Base-by-base conservation (phyloP, 495 filamentous ascomycete genomes). In the Parmelia sp. region DNA sequence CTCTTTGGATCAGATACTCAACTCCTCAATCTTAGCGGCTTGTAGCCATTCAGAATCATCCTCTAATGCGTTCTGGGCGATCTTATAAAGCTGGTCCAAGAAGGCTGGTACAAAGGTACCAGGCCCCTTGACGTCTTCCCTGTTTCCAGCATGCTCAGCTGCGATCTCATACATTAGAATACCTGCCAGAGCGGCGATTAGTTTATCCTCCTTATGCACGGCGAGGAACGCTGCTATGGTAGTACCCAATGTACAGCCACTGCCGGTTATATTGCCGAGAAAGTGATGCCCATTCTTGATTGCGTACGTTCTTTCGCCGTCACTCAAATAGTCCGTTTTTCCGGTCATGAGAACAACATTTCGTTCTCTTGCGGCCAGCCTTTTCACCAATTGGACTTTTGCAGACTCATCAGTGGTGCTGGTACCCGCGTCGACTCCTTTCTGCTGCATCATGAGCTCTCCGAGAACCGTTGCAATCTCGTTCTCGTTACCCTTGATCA, bases 401-500 rank as follows among this genome's bases (percentile, higher is more conserved):
- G 86, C 82, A 11, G 75, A 60, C 17, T 77, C 62, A 23, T 74
- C 75, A 10, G 85, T 74, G 21, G 82, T 83, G 61, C 84, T 86
- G 15, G 80, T 75, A 17, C 85, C 84, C 70, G 86, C 89, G 72
- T 97, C 94, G n/a, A 97, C 94, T 35, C 94, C 94, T 17, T 88
- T 85, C 73, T 96, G 92, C 64, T 86, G 83, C n/a, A 77, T 76
- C 6, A 65, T 69, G 56, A 68, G 75, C 61, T 77, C 79, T 39
- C 80, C 81, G 60, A 81, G 82, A 1, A 92, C 83, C n/a, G 88
- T 85, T 36, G 79, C 76, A 63, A 98, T 93, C 74, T 98, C 94
- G 58, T 86, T 85, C 73, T 95, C 92, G 72, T 98, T 98, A 33
- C 94, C 94, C 74, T 97, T 98, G 74, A 98, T 91, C 27, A 96